Conservation (phyloP, 2,329 filamentous ascomycete genomes). For the Trichoderma lentiforme region DNA sequence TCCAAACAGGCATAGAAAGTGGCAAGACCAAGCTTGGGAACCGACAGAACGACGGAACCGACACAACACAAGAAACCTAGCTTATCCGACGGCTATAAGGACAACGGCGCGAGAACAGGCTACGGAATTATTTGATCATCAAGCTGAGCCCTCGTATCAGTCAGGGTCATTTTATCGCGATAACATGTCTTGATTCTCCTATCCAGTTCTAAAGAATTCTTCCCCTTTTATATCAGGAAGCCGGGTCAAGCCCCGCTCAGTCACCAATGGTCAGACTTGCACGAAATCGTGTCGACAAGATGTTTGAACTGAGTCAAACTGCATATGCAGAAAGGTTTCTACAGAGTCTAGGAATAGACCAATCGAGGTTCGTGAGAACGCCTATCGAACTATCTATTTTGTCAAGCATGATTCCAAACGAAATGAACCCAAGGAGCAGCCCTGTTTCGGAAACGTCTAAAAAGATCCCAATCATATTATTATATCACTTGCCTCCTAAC, state of each 20-base stretch:
- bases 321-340: too few species aligned
- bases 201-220: too few species aligned
- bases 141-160: neutral
- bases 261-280: too few species aligned
- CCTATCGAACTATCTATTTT: too few species aligned
- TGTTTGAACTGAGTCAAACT: too few species aligned
- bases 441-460: neutral
- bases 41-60: slow-evolving; percentile 29
- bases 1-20: slow-evolving; percentile 57
- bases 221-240: too few species aligned
- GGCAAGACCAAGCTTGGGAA: slow-evolving; percentile 32
- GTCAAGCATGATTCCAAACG: too few species aligned
- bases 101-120: neutral
- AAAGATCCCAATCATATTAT: neutral
- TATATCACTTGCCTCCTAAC: slow-evolving; percentile 24
- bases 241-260: too few species aligned
- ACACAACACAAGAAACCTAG: slow-evolving; percentile 19
- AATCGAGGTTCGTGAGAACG: too few species aligned
- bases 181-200: neutral
- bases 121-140: neutral
- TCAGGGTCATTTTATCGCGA: neutral
- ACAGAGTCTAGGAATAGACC: too few species aligned
- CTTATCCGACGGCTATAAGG: neutral
- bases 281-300: too few species aligned
- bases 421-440: slow-evolving; percentile 10